Conservation (phyloP, 2,329 filamentous ascomycete genomes). For the Colletotrichum aenigma region DNA sequence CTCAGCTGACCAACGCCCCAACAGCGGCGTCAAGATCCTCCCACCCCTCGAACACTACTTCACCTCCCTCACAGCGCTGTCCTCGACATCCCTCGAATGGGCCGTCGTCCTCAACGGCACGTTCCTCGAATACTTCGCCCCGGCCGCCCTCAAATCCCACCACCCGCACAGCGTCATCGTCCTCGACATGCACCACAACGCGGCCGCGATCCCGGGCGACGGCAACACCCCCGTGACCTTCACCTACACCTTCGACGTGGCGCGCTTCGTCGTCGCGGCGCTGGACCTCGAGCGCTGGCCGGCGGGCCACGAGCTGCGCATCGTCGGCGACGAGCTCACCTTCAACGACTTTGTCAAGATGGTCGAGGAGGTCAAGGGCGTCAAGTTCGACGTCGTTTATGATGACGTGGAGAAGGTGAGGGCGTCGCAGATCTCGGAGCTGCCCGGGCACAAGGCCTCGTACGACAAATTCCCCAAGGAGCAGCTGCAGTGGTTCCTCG, state of each 20-base stretch:
- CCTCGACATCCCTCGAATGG: conserved; percentile 32
- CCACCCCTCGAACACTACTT: not conserved
- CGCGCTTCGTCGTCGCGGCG: conserved; percentile 44
- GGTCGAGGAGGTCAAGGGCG: conserved; percentile 37
- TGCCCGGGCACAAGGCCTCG: conserved; percentile 23
- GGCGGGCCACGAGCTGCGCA: conserved; percentile 26
- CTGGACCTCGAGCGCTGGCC: conserved; percentile 50
- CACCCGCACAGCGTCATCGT: conserved; percentile 42
- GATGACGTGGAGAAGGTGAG: conserved; percentile 34
- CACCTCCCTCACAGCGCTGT: not conserved
- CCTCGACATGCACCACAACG: conserved; percentile 46
- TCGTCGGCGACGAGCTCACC: conserved; percentile 44
- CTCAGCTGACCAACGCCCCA: not conserved
- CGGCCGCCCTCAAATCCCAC: conserved; percentile 39
- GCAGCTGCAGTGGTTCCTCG: conserved; percentile 23
- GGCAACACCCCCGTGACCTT: conserved; percentile 47
- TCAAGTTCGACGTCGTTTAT: conserved; percentile 36
- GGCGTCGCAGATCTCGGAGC: conserved; percentile 34
- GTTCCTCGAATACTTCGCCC: conserved; percentile 50
- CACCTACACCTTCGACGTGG: conserved; percentile 55
- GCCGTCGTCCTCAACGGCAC: conserved; percentile 44
- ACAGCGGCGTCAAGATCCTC: conserved; percentile 23
- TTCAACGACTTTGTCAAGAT: conserved; percentile 46
- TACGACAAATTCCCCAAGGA: conserved; percentile 15
- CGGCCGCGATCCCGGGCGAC: conserved; percentile 52